A percentile compares a stretch with the other conserved stretches of the same genome.
Conservation (phyloP, 2,329 filamentous ascomycete genomes). For the Colletotrichum agaves region DNA sequence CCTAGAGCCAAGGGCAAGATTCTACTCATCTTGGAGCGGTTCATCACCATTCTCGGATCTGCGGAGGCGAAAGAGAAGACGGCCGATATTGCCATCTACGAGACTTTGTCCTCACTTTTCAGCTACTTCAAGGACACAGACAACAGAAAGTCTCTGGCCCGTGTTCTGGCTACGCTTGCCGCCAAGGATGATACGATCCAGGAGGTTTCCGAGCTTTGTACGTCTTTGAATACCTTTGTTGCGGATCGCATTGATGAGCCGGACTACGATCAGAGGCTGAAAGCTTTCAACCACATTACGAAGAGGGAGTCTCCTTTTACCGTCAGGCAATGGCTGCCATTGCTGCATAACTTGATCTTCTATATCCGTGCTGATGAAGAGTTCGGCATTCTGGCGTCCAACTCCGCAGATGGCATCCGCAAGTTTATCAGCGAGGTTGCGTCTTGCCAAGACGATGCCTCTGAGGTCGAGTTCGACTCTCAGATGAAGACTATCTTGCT, state of each 20-base stretch:
- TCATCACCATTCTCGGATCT: slow-evolving; percentile 71
- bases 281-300: slow-evolving; percentile 80
- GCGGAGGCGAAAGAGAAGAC: slow-evolving; percentile 27
- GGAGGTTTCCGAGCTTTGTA: slow-evolving; percentile 76
- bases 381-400: slow-evolving; percentile 81
- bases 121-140: slow-evolving; percentile 87
- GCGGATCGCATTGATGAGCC: slow-evolving; percentile 81
- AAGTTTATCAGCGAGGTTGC: slow-evolving; percentile 77
- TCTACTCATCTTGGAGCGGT: slow-evolving; percentile 82
- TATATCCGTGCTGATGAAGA: slow-evolving; percentile 89
- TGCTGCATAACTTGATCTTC: slow-evolving; percentile 90
- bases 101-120: slow-evolving; percentile 83
- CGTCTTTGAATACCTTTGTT: slow-evolving; percentile 83
- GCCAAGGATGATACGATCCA: slow-evolving; percentile 68
- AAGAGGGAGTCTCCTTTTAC: slow-evolving; percentile 69
- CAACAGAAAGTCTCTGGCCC: slow-evolving; percentile 79
- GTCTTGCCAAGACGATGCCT: slow-evolving; percentile 51
- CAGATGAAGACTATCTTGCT: slow-evolving; percentile 75
- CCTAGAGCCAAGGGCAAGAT: slow-evolving; percentile 86
- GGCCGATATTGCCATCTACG: slow-evolving; percentile 66
- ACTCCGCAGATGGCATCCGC: slow-evolving; percentile 83
- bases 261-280: slow-evolving; percentile 84
- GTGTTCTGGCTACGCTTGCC: slow-evolving; percentile 78
- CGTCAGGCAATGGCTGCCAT: slow-evolving; percentile 82
- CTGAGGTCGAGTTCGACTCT: slow-evolving; percentile 61